These are phyloP conservation scores for Lasiodiplodia sp. DNA, from an alignment of 2,329 filamentous ascomycete species.

Conservation along the genomic window DNA sequence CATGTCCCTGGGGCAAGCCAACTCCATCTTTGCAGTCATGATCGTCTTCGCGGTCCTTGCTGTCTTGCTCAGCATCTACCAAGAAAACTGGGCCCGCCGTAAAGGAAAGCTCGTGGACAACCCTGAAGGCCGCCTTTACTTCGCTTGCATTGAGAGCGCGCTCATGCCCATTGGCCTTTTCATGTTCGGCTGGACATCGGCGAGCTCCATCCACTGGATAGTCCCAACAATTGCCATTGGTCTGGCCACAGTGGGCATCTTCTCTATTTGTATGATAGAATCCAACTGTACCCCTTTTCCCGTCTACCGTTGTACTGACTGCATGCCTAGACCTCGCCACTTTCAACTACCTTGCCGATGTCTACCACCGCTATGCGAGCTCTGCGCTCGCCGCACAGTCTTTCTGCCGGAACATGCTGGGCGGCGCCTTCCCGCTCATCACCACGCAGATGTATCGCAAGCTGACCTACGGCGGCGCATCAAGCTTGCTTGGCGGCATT, in stretches of 20 bases:
- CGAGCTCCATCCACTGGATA: conserved; percentile 71
- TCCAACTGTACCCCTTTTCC: background rate
- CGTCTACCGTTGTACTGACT: conserved; percentile 31
- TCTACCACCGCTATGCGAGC: conserved; percentile 83
- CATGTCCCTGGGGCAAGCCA: conserved; percentile 72
- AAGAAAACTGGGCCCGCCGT: conserved; percentile 69
- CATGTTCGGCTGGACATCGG: conserved; percentile 78
- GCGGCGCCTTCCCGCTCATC: conserved; percentile 80
- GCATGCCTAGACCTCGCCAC: conserved; percentile 65
- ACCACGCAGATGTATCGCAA: conserved; percentile 75
- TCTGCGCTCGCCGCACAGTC: conserved; percentile 87
- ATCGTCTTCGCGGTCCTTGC: conserved; percentile 71
- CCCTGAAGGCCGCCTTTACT: conserved; percentile 81
- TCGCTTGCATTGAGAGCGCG: conserved; percentile 76
- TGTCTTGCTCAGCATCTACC: conserved; percentile 72
- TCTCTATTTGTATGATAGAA: conserved; percentile 69
- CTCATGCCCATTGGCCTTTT: conserved; percentile 82
- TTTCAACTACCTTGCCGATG: conserved; percentile 92
- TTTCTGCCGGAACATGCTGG: conserved; percentile 84
- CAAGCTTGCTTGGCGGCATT: conserved; percentile 78
- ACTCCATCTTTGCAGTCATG: conserved; percentile 77
- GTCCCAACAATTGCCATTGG: conserved; percentile 73
- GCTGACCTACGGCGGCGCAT: conserved; percentile 74
- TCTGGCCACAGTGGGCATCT: conserved; percentile 84
- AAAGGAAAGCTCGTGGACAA: conserved; percentile 47